Evolutionary conservation across 2,329 filamentous ascomycete genomes (phyloP), one percentile per base, ranked within the genome.

Genomic region (Fusarium metavorans): DNA sequence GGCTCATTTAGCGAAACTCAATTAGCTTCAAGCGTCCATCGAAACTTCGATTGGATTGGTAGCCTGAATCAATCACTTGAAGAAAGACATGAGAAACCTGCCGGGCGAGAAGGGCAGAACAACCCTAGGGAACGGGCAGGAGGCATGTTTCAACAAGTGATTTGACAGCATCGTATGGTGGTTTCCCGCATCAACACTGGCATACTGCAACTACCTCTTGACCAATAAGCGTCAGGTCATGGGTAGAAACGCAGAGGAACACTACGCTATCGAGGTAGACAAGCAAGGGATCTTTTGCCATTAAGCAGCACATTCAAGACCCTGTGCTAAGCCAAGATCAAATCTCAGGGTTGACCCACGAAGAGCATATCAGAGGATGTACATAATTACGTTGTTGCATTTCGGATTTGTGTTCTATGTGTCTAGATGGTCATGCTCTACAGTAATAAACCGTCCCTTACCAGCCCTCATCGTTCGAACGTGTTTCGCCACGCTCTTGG

Each of bases 401-500:
- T 27, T n/a, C 18, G 11, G 14, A 23, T 35, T 59, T n/a, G 7
- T 41, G 57, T 10, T 75, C 65, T 77, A 76, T 50, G 14, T 37
- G 16, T 78, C 76, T 54, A 78, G 16, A 23, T 25, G 70, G 48
- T 88, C 86, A 43, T 82, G 83, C 56, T 88, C 86, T 18, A 90
- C 87, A 6, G 81, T 85, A 63, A 90, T 85, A 70, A 86, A 85
- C 52, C 85, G 82, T 9, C 88, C 88, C 65, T 83, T 84, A 1
- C 88, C 88, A 16, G 84, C 84, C 68, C 88, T 82, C 78, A 84
- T 82, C 0, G 78, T 72, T 58, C 85, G 79, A 23, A 90, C 86
- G 58, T 88, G 84, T 75, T 81, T 87, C 77, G 89, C 88, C 20
- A 89, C 80, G 35, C 79, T 77, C 52, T 76, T 79, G 4, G 86